Conservation (phyloP, 1,284 basidiomycete species). For the Rhodotorula sp. region DNA sequence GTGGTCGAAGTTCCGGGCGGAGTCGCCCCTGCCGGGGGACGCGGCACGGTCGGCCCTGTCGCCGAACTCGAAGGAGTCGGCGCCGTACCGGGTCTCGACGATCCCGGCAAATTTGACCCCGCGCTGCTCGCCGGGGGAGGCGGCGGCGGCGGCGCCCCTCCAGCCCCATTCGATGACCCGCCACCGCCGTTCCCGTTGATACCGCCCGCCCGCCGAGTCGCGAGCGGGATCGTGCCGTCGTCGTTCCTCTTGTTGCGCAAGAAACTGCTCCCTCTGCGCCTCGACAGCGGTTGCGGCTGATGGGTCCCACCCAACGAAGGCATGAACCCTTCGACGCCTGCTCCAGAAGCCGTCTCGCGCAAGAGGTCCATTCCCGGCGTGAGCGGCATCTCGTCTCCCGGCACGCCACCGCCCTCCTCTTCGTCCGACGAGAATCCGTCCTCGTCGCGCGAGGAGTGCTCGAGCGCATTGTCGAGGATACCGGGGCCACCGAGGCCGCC, state of each 20-base stretch:
- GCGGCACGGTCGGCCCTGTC: conserved; percentile 10
- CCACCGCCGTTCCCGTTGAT: background rate
- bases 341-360: conserved; percentile 25
- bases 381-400: conserved; percentile 26
- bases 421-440: background rate
- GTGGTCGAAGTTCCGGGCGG: background rate
- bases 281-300: conserved; percentile 26
- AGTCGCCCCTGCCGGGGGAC: conserved; percentile 40
- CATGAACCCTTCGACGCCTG: conserved; percentile 41
- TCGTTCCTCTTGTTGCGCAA: conserved; percentile 24
- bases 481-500: conserved; percentile 21
- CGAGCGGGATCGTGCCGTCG: conserved; percentile 2
- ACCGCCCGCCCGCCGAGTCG: background rate
- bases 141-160: background rate
- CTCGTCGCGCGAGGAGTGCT: background rate
- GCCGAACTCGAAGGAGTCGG: background rate
- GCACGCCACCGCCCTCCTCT: background rate
- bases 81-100: background rate
- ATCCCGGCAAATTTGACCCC: background rate
- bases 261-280: conserved; percentile 36
- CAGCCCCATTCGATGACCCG: no score
- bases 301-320: conserved; percentile 39
- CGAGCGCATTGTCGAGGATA: conserved; percentile 25
- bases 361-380: conserved; percentile 40
- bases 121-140: background rate